These are phyloP conservation scores for Boletus fagicola DNA, from an alignment of 768 basidiomycete species.

Conservation along the genomic window DNA sequence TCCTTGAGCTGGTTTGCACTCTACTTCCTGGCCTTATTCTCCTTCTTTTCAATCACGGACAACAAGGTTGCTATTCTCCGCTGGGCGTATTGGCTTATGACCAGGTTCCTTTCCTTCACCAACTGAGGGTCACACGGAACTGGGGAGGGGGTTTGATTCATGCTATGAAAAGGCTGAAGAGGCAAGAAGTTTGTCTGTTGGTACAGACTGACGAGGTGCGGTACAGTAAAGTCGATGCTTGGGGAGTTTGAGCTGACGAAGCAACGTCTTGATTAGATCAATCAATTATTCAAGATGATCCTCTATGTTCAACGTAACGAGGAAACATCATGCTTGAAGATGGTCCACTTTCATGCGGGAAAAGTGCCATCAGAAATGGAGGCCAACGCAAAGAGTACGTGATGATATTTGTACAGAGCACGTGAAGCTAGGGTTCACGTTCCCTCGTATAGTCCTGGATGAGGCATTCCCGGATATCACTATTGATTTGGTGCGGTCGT, in stretches of 20 bases:
- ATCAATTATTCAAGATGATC: slow-evolving; percentile 60
- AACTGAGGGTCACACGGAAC: slow-evolving; percentile 34
- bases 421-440: not conserved
- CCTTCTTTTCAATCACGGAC: slow-evolving; percentile 48
- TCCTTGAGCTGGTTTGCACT: slow-evolving; percentile 56
- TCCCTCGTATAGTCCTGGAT: slow-evolving; percentile 43
- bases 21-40: slow-evolving; percentile 53
- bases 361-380: slow-evolving; percentile 69
- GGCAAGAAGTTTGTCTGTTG: slow-evolving; percentile 58
- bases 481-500: slow-evolving; percentile 49
- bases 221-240: not conserved
- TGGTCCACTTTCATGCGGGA: slow-evolving; percentile 62
- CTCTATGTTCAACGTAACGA: slow-evolving; percentile 67
- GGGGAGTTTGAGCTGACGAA: not conserved
- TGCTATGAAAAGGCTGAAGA: slow-evolving; percentile 45
- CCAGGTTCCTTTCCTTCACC: slow-evolving; percentile 51
- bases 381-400: slow-evolving; percentile 63
- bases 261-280: slow-evolving; percentile 46
- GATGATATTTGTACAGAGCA: not conserved
- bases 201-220: slow-evolving; percentile 65
- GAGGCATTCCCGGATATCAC: slow-evolving; percentile 67
- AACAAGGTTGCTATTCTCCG: slow-evolving; percentile 55
- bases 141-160: slow-evolving; percentile 46
- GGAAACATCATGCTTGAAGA: slow-evolving; percentile 65
- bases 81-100: slow-evolving; percentile 60